phyloP scores from a whole-genome alignment of 2,329 filamentous ascomycete species.

The Tetracladium maxilliforme region DNA sequence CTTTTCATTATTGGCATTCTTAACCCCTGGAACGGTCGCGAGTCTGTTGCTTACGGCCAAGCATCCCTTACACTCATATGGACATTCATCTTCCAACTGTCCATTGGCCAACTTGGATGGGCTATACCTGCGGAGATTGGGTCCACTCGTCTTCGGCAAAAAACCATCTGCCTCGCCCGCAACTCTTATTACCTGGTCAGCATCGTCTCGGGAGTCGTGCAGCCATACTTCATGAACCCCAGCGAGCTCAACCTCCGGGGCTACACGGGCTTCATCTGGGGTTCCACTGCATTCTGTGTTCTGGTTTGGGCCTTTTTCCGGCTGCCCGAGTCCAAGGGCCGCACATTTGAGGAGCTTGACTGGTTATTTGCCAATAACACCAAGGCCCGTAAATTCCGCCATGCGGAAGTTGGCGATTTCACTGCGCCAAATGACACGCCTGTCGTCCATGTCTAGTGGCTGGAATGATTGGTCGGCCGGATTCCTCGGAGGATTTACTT shows the following conservation, averaged over 20 bases:
- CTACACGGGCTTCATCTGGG: slow-evolving; percentile 30
- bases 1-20: slow-evolving; percentile 28
- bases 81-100: slow-evolving; percentile 38
- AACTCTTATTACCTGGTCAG: slow-evolving; percentile 31
- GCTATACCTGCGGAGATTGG: slow-evolving; percentile 35
- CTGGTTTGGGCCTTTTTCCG: slow-evolving; percentile 34
- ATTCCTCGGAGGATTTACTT: too few relatives aligned
- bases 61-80: slow-evolving; percentile 32
- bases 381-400: slow-evolving; percentile 12
- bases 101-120: slow-evolving; percentile 38
- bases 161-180: slow-evolving; percentile 37
- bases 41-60: slow-evolving; percentile 15
- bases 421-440: too few relatives aligned
- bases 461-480: too few relatives aligned
- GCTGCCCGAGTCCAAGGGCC: slow-evolving; percentile 25
- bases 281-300: slow-evolving; percentile 25
- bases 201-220: slow-evolving; percentile 29
- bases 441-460: too few relatives aligned
- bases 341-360: slow-evolving; percentile 28
- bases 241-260: slow-evolving; percentile 30
- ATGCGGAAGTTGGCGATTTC: slow-evolving; percentile 4
- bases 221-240: slow-evolving; percentile 31
- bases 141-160: slow-evolving; percentile 35
- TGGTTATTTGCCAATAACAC: slow-evolving; percentile 20
- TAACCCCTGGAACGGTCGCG: slow-evolving; percentile 19